Percentiles rank a stretch among this genome's conserved stretches.
Conservation (phyloP, 1,284 basidiomycete genomes). For the Cystobasidiaceae sp. region DNA sequence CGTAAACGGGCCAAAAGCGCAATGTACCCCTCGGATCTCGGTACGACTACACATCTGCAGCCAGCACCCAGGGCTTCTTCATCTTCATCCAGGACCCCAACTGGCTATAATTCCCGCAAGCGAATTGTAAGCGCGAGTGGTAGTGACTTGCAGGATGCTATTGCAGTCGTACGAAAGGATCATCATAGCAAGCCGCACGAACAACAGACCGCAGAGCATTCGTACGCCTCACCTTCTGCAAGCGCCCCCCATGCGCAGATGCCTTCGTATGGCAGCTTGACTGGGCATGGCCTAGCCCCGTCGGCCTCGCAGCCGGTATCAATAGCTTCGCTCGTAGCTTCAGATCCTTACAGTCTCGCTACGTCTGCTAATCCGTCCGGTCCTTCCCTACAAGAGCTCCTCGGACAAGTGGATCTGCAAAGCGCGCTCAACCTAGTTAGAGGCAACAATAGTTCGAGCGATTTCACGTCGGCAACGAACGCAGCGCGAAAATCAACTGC, state of each 20-base stretch:
- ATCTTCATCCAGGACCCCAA: not conserved
- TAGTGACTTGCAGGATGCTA: too few species aligned
- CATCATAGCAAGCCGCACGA: too few species aligned
- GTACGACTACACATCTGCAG: not conserved
- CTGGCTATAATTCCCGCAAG: not conserved
- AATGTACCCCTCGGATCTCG: not conserved
- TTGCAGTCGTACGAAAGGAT: too few species aligned
- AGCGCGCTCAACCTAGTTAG: constrained; percentile 9
- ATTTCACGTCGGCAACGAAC: not conserved
- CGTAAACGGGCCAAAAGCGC: constrained; percentile 10
- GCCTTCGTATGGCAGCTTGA: not conserved
- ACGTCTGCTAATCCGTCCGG: not conserved
- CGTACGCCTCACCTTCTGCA: not conserved
- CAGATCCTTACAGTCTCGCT: not conserved
- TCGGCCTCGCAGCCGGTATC: constrained; percentile 9
- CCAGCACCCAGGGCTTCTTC: not conserved
- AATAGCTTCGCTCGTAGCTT: not conserved
- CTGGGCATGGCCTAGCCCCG: not conserved
- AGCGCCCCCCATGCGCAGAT: not conserved
- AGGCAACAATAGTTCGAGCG: not conserved
- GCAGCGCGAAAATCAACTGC: not conserved
- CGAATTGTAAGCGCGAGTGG: too few species aligned
- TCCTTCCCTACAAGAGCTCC: constrained; percentile 26
- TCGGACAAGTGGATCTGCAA: constrained; percentile 17
- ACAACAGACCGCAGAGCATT: too few species aligned